phyloP scores from a whole-genome alignment of 2,329 filamentous ascomycete genomes.

The Amauroascus niger region DNA sequence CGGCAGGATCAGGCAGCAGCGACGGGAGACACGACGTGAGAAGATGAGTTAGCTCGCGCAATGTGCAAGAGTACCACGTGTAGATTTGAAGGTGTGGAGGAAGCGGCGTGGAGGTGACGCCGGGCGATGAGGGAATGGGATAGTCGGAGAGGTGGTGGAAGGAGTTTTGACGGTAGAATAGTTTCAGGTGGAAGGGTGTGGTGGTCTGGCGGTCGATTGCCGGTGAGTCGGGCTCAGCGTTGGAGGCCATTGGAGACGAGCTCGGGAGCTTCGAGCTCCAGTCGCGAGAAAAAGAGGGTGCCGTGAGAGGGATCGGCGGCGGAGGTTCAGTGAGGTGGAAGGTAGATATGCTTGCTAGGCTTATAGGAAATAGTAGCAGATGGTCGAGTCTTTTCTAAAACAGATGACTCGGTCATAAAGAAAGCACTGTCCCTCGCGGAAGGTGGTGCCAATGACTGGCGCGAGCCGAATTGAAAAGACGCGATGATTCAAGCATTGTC shows the following conservation, averaged over 20 bases:
- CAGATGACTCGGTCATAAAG: background rate
- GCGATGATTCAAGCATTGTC: too few relatives aligned
- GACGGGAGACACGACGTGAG: conserved; percentile 59
- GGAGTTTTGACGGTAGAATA: conserved; percentile 67
- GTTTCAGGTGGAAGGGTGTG: conserved; percentile 72
- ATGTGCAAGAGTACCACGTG: conserved; percentile 72
- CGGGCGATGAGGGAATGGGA: conserved; percentile 24
- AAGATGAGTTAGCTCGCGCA: conserved; percentile 70
- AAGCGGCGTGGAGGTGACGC: conserved; percentile 51
- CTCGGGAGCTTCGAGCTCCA: background rate
- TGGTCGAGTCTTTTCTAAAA: background rate
- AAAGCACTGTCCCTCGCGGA: background rate
- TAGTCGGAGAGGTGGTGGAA: conserved; percentile 52
- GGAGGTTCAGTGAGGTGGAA: too few relatives aligned
- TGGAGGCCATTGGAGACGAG: conserved; percentile 8
- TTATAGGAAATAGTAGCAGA: background rate
- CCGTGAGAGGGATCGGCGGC: too few relatives aligned
- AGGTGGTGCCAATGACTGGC: too few relatives aligned
- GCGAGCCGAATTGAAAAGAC: background rate
- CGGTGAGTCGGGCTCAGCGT: conserved; percentile 15
- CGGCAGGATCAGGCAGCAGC: conserved; percentile 60
- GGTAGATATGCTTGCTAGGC: background rate
- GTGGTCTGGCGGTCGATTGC: conserved; percentile 59
- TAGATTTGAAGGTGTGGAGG: conserved; percentile 68
- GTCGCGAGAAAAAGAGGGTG: background rate